These are phyloP conservation scores for Monosporascus sp. DNA, from an alignment of 2,329 filamentous ascomycete species.

Conservation along the genomic window DNA sequence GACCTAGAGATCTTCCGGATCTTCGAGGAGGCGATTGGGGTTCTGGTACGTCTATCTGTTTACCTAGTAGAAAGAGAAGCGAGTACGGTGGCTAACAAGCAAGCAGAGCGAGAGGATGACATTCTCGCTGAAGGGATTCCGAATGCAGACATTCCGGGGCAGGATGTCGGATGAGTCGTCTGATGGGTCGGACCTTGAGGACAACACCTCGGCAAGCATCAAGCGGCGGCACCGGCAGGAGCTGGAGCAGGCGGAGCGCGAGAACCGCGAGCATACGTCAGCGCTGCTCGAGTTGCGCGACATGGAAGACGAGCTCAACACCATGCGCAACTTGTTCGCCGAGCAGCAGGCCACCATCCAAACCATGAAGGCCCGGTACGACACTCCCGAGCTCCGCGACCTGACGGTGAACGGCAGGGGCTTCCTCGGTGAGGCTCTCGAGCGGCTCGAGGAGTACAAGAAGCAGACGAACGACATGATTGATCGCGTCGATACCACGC, in stretches of 20 bases:
- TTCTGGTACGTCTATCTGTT: slow-evolving; percentile 38
- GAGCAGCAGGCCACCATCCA: slow-evolving; percentile 47
- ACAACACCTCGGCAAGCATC: slow-evolving; percentile 33
- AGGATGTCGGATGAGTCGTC: slow-evolving; percentile 32
- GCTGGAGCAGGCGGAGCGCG: slow-evolving; percentile 40
- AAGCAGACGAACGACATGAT: slow-evolving; percentile 52
- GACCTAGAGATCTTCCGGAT: slow-evolving; percentile 60
- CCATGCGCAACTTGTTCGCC: slow-evolving; percentile 51
- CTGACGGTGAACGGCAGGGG: slow-evolving; percentile 40
- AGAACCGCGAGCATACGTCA: slow-evolving; percentile 59
- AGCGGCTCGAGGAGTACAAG: slow-evolving; percentile 49
- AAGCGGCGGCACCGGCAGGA: slow-evolving; percentile 37
- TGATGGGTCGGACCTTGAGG: slow-evolving; percentile 32
- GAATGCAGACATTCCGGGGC: slow-evolving; percentile 49
- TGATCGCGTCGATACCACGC: slow-evolving; percentile 48
- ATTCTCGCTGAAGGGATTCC: slow-evolving; percentile 55
- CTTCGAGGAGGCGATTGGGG: slow-evolving; percentile 61
- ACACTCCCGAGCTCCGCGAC: slow-evolving; percentile 33
- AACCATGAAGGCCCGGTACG: slow-evolving; percentile 40
- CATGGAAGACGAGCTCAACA: slow-evolving; percentile 58
- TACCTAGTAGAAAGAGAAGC: too few relatives aligned
- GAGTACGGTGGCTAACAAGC: too few relatives aligned
- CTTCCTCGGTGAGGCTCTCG: slow-evolving; percentile 49
- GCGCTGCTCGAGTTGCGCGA: slow-evolving; percentile 58
- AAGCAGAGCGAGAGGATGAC: slow-evolving; percentile 56